Base-by-base conservation (phyloP, 352 stramenopile genomes). In the Globisporangium ultimum region DNA sequence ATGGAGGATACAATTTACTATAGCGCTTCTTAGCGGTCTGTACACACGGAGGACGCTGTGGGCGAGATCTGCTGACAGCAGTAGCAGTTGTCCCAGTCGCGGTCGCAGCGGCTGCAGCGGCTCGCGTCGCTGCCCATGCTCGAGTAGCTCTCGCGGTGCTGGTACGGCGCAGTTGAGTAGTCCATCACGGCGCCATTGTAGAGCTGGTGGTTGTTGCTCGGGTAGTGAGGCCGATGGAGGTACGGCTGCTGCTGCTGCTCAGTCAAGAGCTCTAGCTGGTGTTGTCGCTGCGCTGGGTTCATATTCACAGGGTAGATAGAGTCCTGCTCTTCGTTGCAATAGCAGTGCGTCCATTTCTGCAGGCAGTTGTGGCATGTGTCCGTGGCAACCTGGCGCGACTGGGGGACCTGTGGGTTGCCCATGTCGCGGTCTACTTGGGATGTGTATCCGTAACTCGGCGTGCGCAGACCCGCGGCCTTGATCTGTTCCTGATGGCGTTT, bases 341-440 rank as follows among this genome's bases (percentile, higher is more conserved):
- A 91, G 64, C 85, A 94, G 60, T 93, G 70, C n/a, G 80, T 92
- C 85, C 85, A 94, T 62, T 92, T 92, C 52, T 91, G 80, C 48
- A 89, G 51, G 57, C 85, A 94, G 40, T 74, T 69, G 62, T 84
- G 78, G 55, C 85, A 94, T 24, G 80, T 91, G 58, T 94, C 80
- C 0, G 81, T 73, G 18, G 71, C 78, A 3, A 94, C 75, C 32
- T 87, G 72, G 9, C 69, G 72, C 1, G 67, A 55, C 60, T 73
- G 61, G 11, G 61, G 67, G 20, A 68, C 53, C 42, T 76, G 60
- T 8, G 56, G 54, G 32, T 61, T 69, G 28, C 74, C 68, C 45
- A 68, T 72, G 32, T 78, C 58, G 40, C 56, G 72, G 43, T 84
- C 70, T 0, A 67, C 47, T 20, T 64, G 72, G 48, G 66, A 70